These are phyloP conservation scores for Bipolaris zeicola DNA, from an alignment of 2,329 filamentous ascomycete genomes.

Conservation along the genomic window DNA sequence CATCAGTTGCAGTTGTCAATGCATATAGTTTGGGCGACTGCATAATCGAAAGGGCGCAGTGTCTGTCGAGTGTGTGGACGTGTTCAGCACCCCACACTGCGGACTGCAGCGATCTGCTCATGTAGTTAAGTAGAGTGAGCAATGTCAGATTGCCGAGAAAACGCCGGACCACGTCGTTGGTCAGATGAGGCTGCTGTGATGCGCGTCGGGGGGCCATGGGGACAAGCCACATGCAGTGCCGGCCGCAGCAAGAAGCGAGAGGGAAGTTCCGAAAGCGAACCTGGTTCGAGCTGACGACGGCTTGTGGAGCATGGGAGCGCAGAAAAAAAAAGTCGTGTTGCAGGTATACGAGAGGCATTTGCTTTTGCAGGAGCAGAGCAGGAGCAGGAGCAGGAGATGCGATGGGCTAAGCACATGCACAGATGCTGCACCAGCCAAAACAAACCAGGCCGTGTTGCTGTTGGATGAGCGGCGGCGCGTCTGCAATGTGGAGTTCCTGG, in stretches of 20 bases:
- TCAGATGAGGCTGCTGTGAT: constrained; percentile 13
- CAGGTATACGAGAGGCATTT: constrained; percentile 1
- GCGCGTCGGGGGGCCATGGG: neutral
- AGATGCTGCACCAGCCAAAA: constrained; percentile 10
- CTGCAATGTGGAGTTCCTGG: constrained; percentile 21
- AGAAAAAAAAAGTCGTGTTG: neutral
- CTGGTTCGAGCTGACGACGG: constrained; percentile 1
- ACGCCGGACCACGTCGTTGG: constrained; percentile 6
- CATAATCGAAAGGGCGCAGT: neutral
- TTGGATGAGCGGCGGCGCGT: constrained; percentile 20
- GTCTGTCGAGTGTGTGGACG: neutral
- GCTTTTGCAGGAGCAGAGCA: neutral
- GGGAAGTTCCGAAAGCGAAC: constrained; percentile 5
- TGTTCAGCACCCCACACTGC: neutral
- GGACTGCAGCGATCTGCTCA: constrained; percentile 4
- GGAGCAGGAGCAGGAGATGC: neutral
- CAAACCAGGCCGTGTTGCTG: constrained; percentile 19
- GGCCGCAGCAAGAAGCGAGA: constrained; percentile 1
- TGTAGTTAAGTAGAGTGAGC: neutral
- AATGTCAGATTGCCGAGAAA: constrained; percentile 11
- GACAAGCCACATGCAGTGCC: constrained; percentile 10
- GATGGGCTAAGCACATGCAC: constrained; percentile 4
- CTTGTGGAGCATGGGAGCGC: neutral
- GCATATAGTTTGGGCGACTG: neutral
- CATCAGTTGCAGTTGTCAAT: neutral